A percentile compares a stretch with the other conserved stretches of the same genome.
phyloP scores from a whole-genome alignment of 345 rosid species.

The Hibiscus tridactylites region DNA sequence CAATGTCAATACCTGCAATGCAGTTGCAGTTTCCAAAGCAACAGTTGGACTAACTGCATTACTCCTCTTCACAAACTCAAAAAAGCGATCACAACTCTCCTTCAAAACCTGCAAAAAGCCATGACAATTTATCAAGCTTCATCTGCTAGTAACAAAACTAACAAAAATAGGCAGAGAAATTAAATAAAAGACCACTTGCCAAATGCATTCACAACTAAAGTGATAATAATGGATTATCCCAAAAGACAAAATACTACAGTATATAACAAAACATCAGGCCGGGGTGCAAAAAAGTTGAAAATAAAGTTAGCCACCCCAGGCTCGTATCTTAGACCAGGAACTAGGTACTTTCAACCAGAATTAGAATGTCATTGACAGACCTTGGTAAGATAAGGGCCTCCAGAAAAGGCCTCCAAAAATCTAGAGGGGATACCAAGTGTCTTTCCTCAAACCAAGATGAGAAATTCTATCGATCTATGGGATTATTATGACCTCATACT shows the following conservation, averaged over 20 bases:
- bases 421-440: neutral
- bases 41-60: conserved; percentile 90
- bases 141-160: conserved; percentile 4
- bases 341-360: neutral
- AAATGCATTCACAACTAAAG: neutral
- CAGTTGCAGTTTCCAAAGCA: conserved; percentile 92
- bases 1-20: conserved; percentile 72
- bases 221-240: neutral
- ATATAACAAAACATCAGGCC: neutral
- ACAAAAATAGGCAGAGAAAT: neutral
- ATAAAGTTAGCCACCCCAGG: neutral
- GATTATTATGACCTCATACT: neutral
- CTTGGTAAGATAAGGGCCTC: neutral
- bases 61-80: conserved; percentile 90
- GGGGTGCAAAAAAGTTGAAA: neutral
- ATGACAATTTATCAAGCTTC: conserved; percentile 10
- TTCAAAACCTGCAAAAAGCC: conserved; percentile 56
- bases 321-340: neutral
- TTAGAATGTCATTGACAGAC: neutral
- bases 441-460: neutral
- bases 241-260: neutral
- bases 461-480: neutral
- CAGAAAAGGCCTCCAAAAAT: neutral
- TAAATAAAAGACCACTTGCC: neutral
- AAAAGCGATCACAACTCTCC: conserved; percentile 84